phyloP scores from a whole-genome alignment of 495 filamentous ascomycete genomes.

The Cercophora scortea region DNA sequence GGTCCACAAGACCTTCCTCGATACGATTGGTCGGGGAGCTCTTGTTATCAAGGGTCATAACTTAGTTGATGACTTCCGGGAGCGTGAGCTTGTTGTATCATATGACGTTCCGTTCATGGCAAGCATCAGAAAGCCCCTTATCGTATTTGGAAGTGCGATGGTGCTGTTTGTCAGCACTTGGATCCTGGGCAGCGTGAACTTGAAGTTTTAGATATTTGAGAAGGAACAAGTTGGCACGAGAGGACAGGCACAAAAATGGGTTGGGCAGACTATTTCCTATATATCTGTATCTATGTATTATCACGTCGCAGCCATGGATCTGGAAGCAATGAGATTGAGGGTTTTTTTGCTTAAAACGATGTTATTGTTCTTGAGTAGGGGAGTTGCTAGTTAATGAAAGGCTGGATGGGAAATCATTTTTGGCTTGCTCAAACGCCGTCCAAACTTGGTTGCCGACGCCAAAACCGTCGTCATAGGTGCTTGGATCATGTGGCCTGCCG shows the following conservation, averaged over 20 bases:
- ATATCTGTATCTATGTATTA: constrained; percentile 2
- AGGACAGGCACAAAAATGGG: not conserved
- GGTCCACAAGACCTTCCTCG: constrained; percentile 72
- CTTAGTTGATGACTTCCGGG: constrained; percentile 79
- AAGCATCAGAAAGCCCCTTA: constrained; percentile 74
- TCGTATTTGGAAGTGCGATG: constrained; percentile 67
- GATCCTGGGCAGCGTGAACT: constrained; percentile 68
- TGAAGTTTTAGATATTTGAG: constrained; percentile 26
- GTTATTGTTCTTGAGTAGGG: too few relatives aligned
- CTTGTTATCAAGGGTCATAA: constrained; percentile 76
- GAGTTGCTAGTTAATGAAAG: too few relatives aligned
- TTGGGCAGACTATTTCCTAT: not conserved
- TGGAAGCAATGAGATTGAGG: not conserved
- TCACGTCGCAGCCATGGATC: not conserved
- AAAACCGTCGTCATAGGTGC: too few relatives aligned
- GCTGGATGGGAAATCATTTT: too few relatives aligned
- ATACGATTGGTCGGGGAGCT: constrained; percentile 81
- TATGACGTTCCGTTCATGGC: constrained; percentile 78
- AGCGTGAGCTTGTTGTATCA: constrained; percentile 73
- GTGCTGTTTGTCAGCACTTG: constrained; percentile 69
- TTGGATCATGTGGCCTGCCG: too few relatives aligned
- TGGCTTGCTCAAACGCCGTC: too few relatives aligned
- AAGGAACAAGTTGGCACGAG: not conserved
- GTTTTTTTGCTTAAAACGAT: not conserved
- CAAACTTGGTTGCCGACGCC: too few relatives aligned